These are phyloP conservation scores for Boletus eberwhitei DNA, from an alignment of 768 basidiomycete genomes.

Conservation along the genomic window DNA sequence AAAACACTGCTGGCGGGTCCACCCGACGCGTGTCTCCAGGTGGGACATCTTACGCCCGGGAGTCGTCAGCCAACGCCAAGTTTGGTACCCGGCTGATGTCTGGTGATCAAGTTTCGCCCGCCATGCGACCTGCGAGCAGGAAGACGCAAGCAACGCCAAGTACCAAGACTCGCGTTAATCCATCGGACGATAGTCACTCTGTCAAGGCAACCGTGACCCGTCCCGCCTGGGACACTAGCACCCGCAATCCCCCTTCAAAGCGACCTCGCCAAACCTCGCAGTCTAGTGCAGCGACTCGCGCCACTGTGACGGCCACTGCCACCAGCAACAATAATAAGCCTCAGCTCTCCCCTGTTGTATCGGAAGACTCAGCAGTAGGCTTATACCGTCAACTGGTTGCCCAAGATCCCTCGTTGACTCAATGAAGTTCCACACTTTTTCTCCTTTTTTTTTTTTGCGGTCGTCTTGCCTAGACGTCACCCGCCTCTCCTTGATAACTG, in stretches of 20 bases:
- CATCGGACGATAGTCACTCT: conserved; percentile 64
- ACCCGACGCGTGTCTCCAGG: conserved; percentile 40
- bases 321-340: conserved; percentile 32
- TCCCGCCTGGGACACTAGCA: conserved; percentile 71
- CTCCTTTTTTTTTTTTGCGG: conserved; percentile 1
- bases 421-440: conserved; percentile 18
- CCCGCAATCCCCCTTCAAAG: conserved; percentile 47
- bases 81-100: conserved; percentile 83
- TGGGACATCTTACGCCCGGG: conserved; percentile 61
- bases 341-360: conserved; percentile 67
- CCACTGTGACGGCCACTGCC: conserved; percentile 31
- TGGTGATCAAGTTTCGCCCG: conserved; percentile 43
- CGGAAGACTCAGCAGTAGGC: conserved; percentile 74
- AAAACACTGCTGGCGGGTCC: conserved; percentile 33
- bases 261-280: conserved; percentile 72
- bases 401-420: conserved; percentile 66
- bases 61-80: conserved; percentile 89
- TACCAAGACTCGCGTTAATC: conserved; percentile 44
- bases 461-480: conserved; percentile 17
- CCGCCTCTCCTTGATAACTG: conserved; percentile 17
- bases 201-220: conserved; percentile 71
- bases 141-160: conserved; percentile 45
- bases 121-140: conserved; percentile 60
- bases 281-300: conserved; percentile 56
- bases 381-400: conserved; percentile 80